Base-by-base conservation (phyloP, 345 rosid species). In the Rubroshorea leprosula region DNA sequence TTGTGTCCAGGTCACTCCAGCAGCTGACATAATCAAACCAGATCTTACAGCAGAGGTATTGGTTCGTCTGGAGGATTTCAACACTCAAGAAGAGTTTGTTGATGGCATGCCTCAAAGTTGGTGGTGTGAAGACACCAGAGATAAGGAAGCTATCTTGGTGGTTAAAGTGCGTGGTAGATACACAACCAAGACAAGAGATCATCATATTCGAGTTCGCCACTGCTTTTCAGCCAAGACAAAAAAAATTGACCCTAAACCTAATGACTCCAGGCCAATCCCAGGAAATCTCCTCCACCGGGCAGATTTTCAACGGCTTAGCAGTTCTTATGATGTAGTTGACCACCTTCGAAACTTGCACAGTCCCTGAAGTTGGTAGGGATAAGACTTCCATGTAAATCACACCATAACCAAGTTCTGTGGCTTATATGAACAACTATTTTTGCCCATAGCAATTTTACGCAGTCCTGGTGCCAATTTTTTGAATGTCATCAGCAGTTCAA, bases 201-300 rank as follows among this genome's bases (percentile, higher is more conserved):
- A 93, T 49, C 78, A 82, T 6, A 70, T 93, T 59, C 82, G 86
- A 13, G 90, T 93, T 20, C 85, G 91, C 23, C 90, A 83, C 61
- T 80, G 85, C 67, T 81, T 72, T 66, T 65, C 83, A 21, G 72
- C 73, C 35, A 80, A 74, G 62, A 64, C 72, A 38, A 70, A 61
- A 51, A 70, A 55, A 18, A 12, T 41, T 0, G 77, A 74, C 18
- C 59, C 66, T 31, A 53, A 51, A 57, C 61, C 72, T 4, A 68
- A 60, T 23, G 56, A 54, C 66, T 56, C 77, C 4, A 51, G 43
- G 48, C 68, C 69, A 62, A 17, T 35, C 62, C 78, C 69, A 55
- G 77, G 77, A 49, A 85, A 70, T 60, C 67, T 78, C 52, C 93
- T 92, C 43, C 95, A 65, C 44, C 89, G 97, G 15, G 71, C 96